Percentiles rank a stretch among this genome's conserved stretches.
Conservation (phyloP, 2,329 filamentous ascomycete genomes). For the Arthroderma sp. region DNA sequence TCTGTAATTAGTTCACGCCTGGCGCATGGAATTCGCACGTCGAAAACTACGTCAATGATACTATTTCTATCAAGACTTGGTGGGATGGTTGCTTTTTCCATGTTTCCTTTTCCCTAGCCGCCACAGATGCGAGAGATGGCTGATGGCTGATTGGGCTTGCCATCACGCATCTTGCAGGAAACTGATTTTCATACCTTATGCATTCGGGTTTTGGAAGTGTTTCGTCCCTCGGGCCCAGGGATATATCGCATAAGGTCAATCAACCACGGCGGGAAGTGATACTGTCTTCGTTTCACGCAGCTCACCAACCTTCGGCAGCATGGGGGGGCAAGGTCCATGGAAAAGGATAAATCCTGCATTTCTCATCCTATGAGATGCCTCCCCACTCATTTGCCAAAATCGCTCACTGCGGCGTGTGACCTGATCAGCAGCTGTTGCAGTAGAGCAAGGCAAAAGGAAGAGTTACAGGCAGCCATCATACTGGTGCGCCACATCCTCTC, state of each 20-base stretch:
- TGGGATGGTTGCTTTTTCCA: background rate
- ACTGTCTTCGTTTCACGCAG: background rate
- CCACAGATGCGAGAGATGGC: slow-evolving; percentile 1
- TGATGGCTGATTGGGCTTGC: background rate
- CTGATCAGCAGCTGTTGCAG: slow-evolving; percentile 2
- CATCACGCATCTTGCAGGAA: background rate
- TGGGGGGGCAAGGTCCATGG: background rate
- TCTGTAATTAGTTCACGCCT: background rate
- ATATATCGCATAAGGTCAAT: background rate
- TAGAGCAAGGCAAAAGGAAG: background rate
- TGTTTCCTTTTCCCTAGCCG: background rate
- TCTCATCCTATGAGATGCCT: background rate
- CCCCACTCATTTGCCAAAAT: background rate
- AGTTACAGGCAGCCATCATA: background rate
- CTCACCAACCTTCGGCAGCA: background rate
- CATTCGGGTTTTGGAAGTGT: slow-evolving; percentile 5
- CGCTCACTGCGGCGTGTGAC: slow-evolving; percentile 2
- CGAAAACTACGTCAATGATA: background rate
- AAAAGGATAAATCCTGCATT: background rate
- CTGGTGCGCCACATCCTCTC: background rate
- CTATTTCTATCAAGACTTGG: background rate
- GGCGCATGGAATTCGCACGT: background rate
- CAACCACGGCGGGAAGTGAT: slow-evolving; percentile 1
- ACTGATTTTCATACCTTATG: background rate
- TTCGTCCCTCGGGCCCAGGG: background rate